Conservation (phyloP, 306 rosid species). For the Myrica gale region DNA sequence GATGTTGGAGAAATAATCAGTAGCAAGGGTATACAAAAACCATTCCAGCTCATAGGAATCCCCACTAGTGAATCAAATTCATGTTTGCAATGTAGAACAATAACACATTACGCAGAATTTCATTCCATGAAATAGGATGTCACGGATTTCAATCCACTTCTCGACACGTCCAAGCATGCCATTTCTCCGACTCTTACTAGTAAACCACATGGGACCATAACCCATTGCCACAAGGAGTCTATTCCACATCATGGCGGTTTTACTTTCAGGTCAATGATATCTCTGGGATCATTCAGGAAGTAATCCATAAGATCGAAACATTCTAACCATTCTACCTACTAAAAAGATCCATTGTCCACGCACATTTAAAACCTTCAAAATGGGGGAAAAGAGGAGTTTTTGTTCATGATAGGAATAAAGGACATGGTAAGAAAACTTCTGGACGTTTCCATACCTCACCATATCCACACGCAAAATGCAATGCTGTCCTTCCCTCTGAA, state of each 20-base stretch:
- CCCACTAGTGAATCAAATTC: no score
- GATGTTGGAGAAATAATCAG: no score
- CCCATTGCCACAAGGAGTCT: background rate
- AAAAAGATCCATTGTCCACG: background rate
- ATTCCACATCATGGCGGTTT: background rate
- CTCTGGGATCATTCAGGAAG: background rate
- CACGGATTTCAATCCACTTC: background rate
- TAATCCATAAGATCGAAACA: background rate
- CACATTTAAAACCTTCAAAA: background rate
- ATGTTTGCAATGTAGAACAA: background rate
- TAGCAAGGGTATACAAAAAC: background rate
- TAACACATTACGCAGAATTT: background rate
- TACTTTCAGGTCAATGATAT: background rate
- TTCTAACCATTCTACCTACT: background rate
- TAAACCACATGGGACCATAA: background rate
- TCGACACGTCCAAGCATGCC: background rate
- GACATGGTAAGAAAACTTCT: background rate
- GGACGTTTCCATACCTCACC: conserved; percentile 73
- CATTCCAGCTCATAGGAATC: background rate
- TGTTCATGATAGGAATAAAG: conserved; percentile 4
- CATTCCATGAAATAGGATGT: background rate
- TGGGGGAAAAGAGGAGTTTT: background rate
- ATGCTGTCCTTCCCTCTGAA: conserved; percentile 94
- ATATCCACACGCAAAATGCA: conserved; percentile 98
- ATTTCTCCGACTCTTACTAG: background rate